A percentile compares a stretch with the other conserved stretches of the same genome.
These are phyloP conservation scores for Vitis hybrid DNA, from an alignment of 177 flowering plant species.

Conservation along the genomic window DNA sequence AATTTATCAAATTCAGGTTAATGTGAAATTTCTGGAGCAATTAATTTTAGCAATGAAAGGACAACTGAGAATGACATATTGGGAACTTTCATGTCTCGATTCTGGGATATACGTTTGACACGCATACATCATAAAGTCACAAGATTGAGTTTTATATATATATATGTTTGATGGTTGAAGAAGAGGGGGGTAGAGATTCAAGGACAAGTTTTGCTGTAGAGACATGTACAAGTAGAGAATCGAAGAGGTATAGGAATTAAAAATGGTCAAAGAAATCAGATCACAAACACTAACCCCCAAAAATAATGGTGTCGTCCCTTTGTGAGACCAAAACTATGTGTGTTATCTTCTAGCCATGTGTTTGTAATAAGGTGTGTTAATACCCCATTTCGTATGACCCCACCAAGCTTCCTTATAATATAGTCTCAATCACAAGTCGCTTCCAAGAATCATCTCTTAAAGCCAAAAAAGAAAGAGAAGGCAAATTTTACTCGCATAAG, in stretches of 20 bases:
- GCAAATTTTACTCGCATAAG: no score
- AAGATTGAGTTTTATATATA: not conserved
- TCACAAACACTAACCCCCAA: constrained; percentile 22
- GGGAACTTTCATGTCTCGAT: no score
- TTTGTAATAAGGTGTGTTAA: constrained; percentile 18
- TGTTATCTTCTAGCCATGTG: constrained; percentile 21
- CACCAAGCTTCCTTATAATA: constrained; percentile 18
- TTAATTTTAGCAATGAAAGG: no score
- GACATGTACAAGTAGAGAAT: not conserved
- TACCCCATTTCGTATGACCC: constrained; percentile 17
- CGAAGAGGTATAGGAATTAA: not conserved
- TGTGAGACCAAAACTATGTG: constrained; percentile 38
- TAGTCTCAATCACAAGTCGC: constrained; percentile 35
- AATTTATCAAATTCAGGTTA: no score
- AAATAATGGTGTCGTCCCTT: constrained; percentile 40
- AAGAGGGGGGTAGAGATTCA: not conserved
- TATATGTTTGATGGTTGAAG: not conserved
- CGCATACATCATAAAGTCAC: not conserved
- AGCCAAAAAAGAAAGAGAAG: constrained; percentile 3
- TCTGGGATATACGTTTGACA: no score
- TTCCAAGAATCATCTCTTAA: constrained; percentile 6
- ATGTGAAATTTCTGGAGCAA: no score
- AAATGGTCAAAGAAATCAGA: constrained; percentile 16
- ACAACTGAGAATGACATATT: no score
- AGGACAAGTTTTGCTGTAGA: no score